These are phyloP conservation scores for Mikania micrantha DNA, from an alignment of 129 eudicot genomes.

Conservation along the genomic window DNA sequence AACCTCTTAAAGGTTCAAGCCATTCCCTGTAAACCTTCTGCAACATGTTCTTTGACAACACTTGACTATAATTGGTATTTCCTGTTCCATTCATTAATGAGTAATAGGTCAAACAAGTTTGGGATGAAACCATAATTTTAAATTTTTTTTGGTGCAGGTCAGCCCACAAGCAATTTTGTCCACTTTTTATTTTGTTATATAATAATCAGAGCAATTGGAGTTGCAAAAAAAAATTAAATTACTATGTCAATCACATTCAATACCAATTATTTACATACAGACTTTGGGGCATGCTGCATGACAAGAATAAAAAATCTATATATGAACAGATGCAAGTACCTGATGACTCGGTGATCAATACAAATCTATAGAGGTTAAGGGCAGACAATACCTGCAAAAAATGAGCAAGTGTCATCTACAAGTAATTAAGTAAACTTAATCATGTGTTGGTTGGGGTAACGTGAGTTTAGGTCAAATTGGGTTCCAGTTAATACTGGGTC, in stretches of 20 bases:
- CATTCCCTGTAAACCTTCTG: constrained; percentile 66
- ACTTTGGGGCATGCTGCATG: not conserved
- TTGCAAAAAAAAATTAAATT: not conserved
- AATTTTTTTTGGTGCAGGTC: not conserved
- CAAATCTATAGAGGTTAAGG: constrained; percentile 79
- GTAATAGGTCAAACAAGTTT: not conserved
- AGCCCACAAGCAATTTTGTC: not conserved
- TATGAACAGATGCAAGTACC: constrained; percentile 34
- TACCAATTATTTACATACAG: not conserved
- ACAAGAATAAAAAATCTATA: not conserved
- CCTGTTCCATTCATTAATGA: constrained; percentile 44
- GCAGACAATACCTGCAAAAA: constrained; percentile 70
- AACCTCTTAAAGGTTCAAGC: constrained; percentile 68
- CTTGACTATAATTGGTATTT: constrained; percentile 62
- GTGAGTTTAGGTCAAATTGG: too few relatives aligned
- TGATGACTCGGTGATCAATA: constrained; percentile 74
- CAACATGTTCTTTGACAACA: constrained; percentile 51
- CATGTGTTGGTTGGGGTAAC: not conserved
- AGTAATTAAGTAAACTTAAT: not conserved
- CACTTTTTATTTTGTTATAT: not conserved
- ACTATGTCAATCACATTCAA: not conserved
- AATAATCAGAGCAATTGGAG: not conserved
- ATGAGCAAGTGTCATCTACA: constrained; percentile 17
- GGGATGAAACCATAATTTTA: not conserved
- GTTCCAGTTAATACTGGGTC: too few relatives aligned